Evolutionary conservation across 306 rosid species (phyloP), one percentile per base, ranked within the genome.

Genomic region (Elaeagnus macrophylla): DNA sequence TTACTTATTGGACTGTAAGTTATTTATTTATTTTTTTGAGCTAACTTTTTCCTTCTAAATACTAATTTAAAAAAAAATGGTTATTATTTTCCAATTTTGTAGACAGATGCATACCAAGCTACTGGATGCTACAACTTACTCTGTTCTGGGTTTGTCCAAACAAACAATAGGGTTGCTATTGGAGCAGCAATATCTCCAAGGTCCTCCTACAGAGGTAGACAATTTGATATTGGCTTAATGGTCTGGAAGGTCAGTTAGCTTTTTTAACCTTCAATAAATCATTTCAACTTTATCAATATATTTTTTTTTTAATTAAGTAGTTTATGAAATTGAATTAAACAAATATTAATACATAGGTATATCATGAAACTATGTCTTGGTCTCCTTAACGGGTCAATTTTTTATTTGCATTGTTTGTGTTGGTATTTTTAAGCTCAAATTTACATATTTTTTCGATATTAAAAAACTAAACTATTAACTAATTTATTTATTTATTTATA

Each of bases 1-100:
- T 93, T 79, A 87, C 96, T 62, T 93, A 93, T 59, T 93, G 99
- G 99, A 93, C 99, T 5, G 99, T 93, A 65, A 79, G 99, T 84
- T 51, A 43, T 37, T 50, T 36, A 18, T 25, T 53, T 12, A 37
- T 58, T 48, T 51, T n/a, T n/a, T n/a, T n/a, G n/a, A n/a, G n/a
- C n/a, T n/a, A n/a, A n/a, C n/a, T n/a, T n/a, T n/a, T n/a, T n/a
- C n/a, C 13, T 47, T 9, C 17, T 2, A 43, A 35, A 48, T 70
- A 43, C 48, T 43, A 6, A 60, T 6, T 42, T n/a, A n/a, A n/a
- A 48, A 9, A 46, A n/a, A 8, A 51, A 11, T 39, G 16, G 45
- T 32, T 44, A 17, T 64, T 49, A 12, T 53, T 49, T 17, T 62
- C 6, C 43, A 7, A 52, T 53, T 66, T 59, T 67, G 49, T 76